These are phyloP conservation scores for Malassezia psittaci DNA, from an alignment of 1,284 basidiomycete species.

Conservation along the genomic window DNA sequence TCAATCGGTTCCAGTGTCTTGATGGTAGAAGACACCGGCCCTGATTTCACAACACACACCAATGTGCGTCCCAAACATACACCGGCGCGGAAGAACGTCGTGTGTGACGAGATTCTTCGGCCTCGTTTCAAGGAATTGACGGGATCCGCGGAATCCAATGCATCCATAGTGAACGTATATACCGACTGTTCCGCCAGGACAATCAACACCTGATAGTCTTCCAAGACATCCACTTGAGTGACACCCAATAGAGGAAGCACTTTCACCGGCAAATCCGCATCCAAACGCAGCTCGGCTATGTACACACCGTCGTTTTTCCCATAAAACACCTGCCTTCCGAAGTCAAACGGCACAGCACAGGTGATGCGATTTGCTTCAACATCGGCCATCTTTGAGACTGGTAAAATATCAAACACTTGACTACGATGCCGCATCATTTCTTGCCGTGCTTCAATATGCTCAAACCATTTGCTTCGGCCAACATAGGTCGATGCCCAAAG, in stretches of 20 bases:
- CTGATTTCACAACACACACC: conserved; percentile 94
- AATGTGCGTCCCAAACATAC: conserved; percentile 85
- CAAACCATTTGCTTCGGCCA: conserved; percentile 86
- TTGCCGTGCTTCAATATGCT: conserved; percentile 82
- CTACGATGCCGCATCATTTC: conserved; percentile 71
- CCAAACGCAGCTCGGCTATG: conserved; percentile 68
- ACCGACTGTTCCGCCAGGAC: conserved; percentile 83
- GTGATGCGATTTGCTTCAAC: conserved; percentile 69
- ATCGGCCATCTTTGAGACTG: conserved; percentile 77
- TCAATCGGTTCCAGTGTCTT: conserved; percentile 96
- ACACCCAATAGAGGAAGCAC: conserved; percentile 82
- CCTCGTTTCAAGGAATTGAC: conserved; percentile 81
- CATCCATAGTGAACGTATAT: conserved; percentile 88
- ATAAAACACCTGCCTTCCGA: conserved; percentile 79
- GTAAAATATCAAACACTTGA: conserved; percentile 73
- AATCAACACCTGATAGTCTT: conserved; percentile 88
- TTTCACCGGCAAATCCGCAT: conserved; percentile 65
- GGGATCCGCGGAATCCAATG: conserved; percentile 80
- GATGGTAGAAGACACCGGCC: conserved; percentile 87
- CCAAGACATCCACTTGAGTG: conserved; percentile 87
- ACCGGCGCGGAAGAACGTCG: conserved; percentile 94
- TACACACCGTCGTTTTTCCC: conserved; percentile 96
- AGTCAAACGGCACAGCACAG: conserved; percentile 83
- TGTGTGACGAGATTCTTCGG: conserved; percentile 89
- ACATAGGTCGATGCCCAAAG: conserved; percentile 83